Evolutionary conservation across 2,329 filamentous ascomycete species (phyloP).

Genomic region (Venturia effusa): DNA sequence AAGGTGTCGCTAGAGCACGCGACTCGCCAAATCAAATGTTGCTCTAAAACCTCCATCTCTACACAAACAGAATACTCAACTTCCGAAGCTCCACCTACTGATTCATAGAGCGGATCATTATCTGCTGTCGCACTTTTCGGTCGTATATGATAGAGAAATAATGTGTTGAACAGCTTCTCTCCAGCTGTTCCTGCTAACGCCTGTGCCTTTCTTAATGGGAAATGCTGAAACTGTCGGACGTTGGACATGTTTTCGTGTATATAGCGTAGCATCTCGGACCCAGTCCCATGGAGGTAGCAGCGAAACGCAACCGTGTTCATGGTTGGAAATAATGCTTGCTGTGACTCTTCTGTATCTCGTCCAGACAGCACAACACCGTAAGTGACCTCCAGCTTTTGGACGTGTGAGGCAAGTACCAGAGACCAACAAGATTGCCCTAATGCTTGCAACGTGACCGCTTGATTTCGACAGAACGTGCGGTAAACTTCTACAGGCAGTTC

Average conservation of each 20-base stretch:
- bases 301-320: constrained; percentile 85
- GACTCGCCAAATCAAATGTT: constrained; percentile 55
- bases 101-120: constrained; percentile 42
- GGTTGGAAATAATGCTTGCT: constrained; percentile 67
- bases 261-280: constrained; percentile 55
- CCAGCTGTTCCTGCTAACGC: constrained; percentile 36
- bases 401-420: constrained; percentile 53
- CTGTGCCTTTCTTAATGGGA: constrained; percentile 62
- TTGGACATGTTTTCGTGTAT: constrained; percentile 59
- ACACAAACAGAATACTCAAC: constrained; percentile 76
- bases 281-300: constrained; percentile 58
- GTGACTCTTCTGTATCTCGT: constrained; percentile 60
- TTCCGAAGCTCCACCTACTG: constrained; percentile 51
- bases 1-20: constrained; percentile 54
- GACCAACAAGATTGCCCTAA: constrained; percentile 71
- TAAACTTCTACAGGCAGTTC: constrained; percentile 31
- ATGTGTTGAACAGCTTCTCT: constrained; percentile 46
- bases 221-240: constrained; percentile 63
- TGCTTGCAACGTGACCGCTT: constrained; percentile 63
- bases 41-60: constrained; percentile 58
- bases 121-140: constrained; percentile 23
- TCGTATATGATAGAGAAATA: constrained; percentile 56
- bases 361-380: constrained; percentile 81
- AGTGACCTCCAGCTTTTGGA: constrained; percentile 57
- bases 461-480: constrained; percentile 50